Base-by-base conservation (phyloP, 345 rosid species). In the Boechera retrofracta region DNA sequence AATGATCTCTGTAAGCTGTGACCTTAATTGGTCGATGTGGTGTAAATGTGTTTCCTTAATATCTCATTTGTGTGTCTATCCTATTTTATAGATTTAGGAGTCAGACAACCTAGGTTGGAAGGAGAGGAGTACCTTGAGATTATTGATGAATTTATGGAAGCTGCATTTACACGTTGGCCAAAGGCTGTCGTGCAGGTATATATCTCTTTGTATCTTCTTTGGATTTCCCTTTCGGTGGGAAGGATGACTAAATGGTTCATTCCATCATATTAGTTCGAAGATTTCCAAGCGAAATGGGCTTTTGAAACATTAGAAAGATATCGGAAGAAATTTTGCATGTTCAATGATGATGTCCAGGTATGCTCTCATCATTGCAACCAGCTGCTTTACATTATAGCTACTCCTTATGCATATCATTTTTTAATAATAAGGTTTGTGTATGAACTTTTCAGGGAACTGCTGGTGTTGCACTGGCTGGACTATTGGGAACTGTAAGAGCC, bases 261-360 rank as follows among this genome's bases (percentile, higher is more conserved):
- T 42, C 51, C 18, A 59, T 77, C 42, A 63, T 74, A 26, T 55
- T 87, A 95, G 99, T 95, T 95, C 16, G 98, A 95, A 84, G 97
- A 95, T 85, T 95, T 95, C 75, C 99, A 95, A 85, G 87, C 92
- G 80, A 95, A 92, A 85, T 95, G 99, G 99, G 99, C 99, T 18
- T 95, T 92, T 78, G 96, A 89, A 84, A 95, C 99, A 45, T 81
- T 92, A 81, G 81, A 91, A 71, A 89, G 98, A 70, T 95, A 95
- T 77, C 89, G 94, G 26, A 86, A 83, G 76, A 89, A 77, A 81
- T 92, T 95, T 76, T 92, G 97, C 86, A 92, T 95, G 99, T 95
- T 95, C 83, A 95, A 95, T 78, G 99, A 91, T 85, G 99, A 95
- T 80, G 79, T 95, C 76, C 99, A 95, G 96, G 99, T 91, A 77